These are phyloP conservation scores for Colletotrichum gigasporum DNA, from an alignment of 2,329 filamentous ascomycete genomes.

Conservation along the genomic window DNA sequence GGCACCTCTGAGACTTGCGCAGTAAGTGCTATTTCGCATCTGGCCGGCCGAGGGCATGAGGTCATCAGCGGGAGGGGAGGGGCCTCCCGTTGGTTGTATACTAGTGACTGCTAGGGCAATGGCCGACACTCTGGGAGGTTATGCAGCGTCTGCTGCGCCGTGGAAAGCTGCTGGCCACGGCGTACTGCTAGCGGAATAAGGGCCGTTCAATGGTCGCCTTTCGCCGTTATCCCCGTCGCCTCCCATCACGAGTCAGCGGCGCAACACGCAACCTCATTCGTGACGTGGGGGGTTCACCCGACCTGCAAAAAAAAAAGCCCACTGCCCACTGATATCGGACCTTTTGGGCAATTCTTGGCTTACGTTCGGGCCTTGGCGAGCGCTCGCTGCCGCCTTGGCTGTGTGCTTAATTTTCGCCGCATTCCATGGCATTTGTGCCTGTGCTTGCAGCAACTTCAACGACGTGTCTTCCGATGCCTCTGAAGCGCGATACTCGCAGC, in stretches of 20 bases:
- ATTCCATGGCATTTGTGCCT: conserved; percentile 20
- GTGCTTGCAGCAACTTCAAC: conserved; percentile 5
- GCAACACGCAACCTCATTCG: no score
- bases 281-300: conserved; percentile 23
- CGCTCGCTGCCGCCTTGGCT: conserved; percentile 27
- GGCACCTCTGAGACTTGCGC: neutral
- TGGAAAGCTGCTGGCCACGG: no score
- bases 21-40: no score
- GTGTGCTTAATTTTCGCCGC: conserved; percentile 30
- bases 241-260: conserved; percentile 25
- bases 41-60: neutral
- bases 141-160: neutral
- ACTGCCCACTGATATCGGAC: neutral
- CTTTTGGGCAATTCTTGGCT: conserved; percentile 15
- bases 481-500: neutral
- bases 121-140: no score
- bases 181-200: no score
- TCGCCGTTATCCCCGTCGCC: conserved; percentile 1
- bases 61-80: neutral
- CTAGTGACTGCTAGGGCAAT: no score
- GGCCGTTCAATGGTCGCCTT: neutral
- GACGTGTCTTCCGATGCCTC: neutral
- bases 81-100: neutral
- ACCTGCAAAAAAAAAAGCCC: neutral
- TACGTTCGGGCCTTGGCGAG: conserved; percentile 23